Evolutionary conservation across 192 early-diverging fungal genomes (phyloP).

Genomic region (Gryganskiella cystojenkinii): DNA sequence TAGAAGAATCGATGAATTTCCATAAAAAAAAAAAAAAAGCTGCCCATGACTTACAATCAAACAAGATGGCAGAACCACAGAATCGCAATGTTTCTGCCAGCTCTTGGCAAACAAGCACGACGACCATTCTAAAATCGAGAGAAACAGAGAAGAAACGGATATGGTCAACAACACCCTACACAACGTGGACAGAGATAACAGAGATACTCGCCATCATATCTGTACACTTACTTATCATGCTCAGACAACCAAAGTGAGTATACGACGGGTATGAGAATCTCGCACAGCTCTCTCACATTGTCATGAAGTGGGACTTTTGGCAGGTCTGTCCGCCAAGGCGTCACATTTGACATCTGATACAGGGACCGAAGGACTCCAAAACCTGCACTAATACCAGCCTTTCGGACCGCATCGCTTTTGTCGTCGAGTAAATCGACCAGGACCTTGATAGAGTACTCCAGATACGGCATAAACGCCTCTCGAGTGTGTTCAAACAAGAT

Average conservation of each 20-base stretch:
- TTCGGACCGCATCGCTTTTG: conserved; percentile 81
- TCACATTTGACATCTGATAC: conserved; percentile 70
- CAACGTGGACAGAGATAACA: neutral
- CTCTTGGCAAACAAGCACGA: no score
- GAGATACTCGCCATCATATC: neutral
- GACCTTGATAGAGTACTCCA: conserved; percentile 72
- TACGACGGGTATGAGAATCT: conserved; percentile 71
- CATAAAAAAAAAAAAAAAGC: neutral
- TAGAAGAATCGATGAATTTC: neutral
- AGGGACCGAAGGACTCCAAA: conserved; percentile 80
- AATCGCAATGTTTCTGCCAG: no score
- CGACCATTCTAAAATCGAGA: no score
- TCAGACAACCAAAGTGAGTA: conserved; percentile 78
- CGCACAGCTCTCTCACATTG: conserved; percentile 73
- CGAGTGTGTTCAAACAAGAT: conserved; percentile 85
- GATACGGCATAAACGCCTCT: conserved; percentile 79
- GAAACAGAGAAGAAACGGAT: no score
- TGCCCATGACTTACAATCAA: neutral
- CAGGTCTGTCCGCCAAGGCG: conserved; percentile 75
- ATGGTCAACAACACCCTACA: no score
- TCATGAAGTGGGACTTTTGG: conserved; percentile 76
- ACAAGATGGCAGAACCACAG: neutral
- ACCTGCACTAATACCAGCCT: conserved; percentile 70
- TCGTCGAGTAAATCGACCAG: conserved; percentile 73
- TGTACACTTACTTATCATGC: conserved; percentile 66